A percentile compares a stretch with the other conserved stretches of the same genome.
Conservation (phyloP, 2,329 filamentous ascomycete genomes). For the Ceratocystis cacaofunesta region DNA sequence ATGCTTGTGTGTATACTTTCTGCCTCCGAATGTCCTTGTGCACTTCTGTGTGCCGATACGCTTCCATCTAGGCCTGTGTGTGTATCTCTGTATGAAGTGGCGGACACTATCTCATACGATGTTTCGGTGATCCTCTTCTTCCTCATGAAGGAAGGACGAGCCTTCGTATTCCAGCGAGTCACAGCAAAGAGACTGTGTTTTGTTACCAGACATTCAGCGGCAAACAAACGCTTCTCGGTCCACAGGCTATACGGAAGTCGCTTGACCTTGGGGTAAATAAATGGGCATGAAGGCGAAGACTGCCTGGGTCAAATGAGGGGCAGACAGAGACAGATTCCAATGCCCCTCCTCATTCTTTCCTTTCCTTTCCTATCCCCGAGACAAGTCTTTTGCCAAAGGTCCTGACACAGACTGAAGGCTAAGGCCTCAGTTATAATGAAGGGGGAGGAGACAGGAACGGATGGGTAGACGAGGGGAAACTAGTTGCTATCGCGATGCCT, state of each 20-base stretch:
- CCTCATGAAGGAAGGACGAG: background rate
- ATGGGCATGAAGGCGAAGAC: too few relatives aligned
- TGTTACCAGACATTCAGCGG: background rate
- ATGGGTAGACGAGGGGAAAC: too few relatives aligned
- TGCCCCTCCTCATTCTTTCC: background rate
- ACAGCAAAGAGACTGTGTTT: background rate
- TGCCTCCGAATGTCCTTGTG: background rate
- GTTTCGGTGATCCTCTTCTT: background rate
- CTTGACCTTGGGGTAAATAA: background rate
- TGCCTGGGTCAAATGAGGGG: background rate
- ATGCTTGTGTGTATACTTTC: too few relatives aligned
- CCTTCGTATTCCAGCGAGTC: background rate
- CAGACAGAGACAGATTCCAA: background rate
- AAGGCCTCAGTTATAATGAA: background rate
- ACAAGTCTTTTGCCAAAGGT: constrained; percentile 5
- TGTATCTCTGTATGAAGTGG: background rate
- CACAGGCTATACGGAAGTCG: background rate
- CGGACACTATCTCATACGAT: background rate
- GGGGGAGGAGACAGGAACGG: too few relatives aligned
- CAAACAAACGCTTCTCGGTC: background rate
- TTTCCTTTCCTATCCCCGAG: background rate
- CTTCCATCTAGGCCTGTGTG: background rate
- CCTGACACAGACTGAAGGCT: background rate
- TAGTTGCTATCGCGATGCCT: too few relatives aligned
- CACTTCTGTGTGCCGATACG: background rate